These are phyloP conservation scores for Dryadomyces quercus-mongolicae DNA, from an alignment of 2,329 filamentous ascomycete genomes.

Conservation along the genomic window DNA sequence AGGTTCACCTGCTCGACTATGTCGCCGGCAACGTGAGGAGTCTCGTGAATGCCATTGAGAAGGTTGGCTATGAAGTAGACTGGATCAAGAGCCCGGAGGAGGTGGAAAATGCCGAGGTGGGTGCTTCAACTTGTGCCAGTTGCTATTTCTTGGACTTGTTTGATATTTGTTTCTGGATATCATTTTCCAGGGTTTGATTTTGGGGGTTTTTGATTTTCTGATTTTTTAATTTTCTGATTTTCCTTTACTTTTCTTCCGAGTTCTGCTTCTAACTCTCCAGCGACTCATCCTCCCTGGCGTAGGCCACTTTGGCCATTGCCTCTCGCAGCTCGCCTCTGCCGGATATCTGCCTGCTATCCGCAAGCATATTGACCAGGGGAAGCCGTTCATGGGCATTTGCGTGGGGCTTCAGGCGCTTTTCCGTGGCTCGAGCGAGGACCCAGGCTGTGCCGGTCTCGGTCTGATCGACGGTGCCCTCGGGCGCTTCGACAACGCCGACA, in stretches of 20 bases:
- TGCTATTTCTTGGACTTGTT: too few species aligned
- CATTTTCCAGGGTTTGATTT: too few species aligned
- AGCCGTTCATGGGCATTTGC: conserved; percentile 96
- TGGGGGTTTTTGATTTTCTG: too few species aligned
- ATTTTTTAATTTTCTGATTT: too few species aligned
- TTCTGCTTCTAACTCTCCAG: conserved; percentile 26
- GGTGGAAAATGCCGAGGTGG: conserved; percentile 72
- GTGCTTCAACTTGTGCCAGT: too few species aligned
- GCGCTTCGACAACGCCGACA: conserved; percentile 64
- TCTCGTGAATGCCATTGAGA: conserved; percentile 94
- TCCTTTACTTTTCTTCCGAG: too few species aligned
- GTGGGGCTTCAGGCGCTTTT: conserved; percentile 90
- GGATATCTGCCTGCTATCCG: conserved; percentile 76
- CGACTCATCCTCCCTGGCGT: conserved; percentile 93
- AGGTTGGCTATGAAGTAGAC: conserved; percentile 82
- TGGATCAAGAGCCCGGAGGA: conserved; percentile 83
- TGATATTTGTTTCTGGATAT: too few species aligned
- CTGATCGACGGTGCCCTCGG: conserved; percentile 59
- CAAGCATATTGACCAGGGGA: conserved; percentile 76
- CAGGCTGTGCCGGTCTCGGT: conserved; percentile 59
- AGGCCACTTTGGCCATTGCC: conserved; percentile 93
- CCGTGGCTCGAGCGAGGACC: conserved; percentile 69
- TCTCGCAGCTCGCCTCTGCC: conserved; percentile 69
- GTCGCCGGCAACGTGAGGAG: conserved; percentile 94
- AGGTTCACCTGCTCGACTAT: conserved; percentile 71